Evolutionary conservation across 768 basidiomycete species (phyloP).

Genomic region (Lactifluus piperatus): DNA sequence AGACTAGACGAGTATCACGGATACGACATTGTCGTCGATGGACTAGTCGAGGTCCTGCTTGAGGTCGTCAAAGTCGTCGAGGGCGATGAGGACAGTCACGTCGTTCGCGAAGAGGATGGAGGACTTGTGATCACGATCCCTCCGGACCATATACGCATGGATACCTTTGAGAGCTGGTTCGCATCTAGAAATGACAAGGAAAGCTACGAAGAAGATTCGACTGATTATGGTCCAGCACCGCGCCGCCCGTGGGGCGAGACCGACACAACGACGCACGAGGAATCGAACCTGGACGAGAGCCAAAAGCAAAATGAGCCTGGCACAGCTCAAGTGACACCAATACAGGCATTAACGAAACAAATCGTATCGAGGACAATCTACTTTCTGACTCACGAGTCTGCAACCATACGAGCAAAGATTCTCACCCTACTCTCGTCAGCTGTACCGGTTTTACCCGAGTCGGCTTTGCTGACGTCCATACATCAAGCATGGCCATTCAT

Average conservation of each 20-base stretch:
- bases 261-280: slow-evolving; percentile 23
- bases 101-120: slow-evolving; percentile 16
- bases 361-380: slow-evolving; percentile 82
- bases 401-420: slow-evolving; percentile 78
- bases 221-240: slow-evolving; percentile 53
- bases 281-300: slow-evolving; percentile 18
- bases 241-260: slow-evolving; percentile 45
- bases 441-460: slow-evolving; percentile 61
- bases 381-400: slow-evolving; percentile 86
- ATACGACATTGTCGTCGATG: slow-evolving; percentile 78
- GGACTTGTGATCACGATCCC: not conserved
- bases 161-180: slow-evolving; percentile 60
- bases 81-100: slow-evolving; percentile 35
- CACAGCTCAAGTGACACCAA: slow-evolving; percentile 49
- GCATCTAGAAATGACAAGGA: slow-evolving; percentile 34
- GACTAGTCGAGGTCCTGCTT: slow-evolving; percentile 76
- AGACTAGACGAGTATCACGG: slow-evolving; percentile 94
- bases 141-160: slow-evolving; percentile 32
- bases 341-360: slow-evolving; percentile 70
- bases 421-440: slow-evolving; percentile 66
- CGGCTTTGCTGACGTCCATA: slow-evolving; percentile 73
- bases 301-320: slow-evolving; percentile 31
- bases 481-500: slow-evolving; percentile 94
- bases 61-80: slow-evolving; percentile 80
- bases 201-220: slow-evolving; percentile 32